Conservation (phyloP, 139 green algal genomes). For the Zygnema cylindricum region DNA sequence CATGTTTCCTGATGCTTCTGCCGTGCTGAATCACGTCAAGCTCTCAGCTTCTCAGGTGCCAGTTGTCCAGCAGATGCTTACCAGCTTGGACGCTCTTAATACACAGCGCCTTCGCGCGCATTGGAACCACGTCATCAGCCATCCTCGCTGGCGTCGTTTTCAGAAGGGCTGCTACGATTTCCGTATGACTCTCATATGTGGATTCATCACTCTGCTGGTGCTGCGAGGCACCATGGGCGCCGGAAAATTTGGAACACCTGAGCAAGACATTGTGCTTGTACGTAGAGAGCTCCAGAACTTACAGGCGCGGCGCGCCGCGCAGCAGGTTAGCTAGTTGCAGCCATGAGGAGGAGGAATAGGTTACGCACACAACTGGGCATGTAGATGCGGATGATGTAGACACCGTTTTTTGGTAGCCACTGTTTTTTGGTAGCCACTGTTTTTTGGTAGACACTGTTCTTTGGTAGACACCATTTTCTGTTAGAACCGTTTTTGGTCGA, state of each 20-base stretch:
- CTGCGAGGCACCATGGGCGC: slow-evolving; percentile 46
- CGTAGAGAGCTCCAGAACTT: slow-evolving; percentile 19
- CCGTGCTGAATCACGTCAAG: too few relatives aligned
- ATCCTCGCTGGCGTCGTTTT: slow-evolving; percentile 12
- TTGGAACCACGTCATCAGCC: background rate
- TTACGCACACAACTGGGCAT: too few relatives aligned
- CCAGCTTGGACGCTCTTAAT: background rate
- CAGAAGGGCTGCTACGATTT: slow-evolving; percentile 39
- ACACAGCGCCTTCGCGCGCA: background rate
- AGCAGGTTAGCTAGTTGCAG: background rate
- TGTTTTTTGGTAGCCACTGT: too few relatives aligned
- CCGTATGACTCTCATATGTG: slow-evolving; percentile 41
- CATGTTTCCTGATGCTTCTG: too few relatives aligned
- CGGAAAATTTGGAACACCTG: slow-evolving; percentile 44
- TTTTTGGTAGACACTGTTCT: too few relatives aligned
- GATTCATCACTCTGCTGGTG: slow-evolving; percentile 52
- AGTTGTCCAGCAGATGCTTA: background rate
- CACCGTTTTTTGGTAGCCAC: too few relatives aligned
- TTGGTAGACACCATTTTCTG: too few relatives aligned
- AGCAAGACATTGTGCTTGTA: slow-evolving; percentile 24
- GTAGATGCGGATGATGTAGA: too few relatives aligned
- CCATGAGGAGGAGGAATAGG: background rate
- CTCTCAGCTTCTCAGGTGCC: background rate
- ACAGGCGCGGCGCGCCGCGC: background rate
- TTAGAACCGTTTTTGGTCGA: too few relatives aligned